These are phyloP conservation scores for Eucalyptus cloeziana DNA, from an alignment of 345 rosid genomes.

Conservation along the genomic window DNA sequence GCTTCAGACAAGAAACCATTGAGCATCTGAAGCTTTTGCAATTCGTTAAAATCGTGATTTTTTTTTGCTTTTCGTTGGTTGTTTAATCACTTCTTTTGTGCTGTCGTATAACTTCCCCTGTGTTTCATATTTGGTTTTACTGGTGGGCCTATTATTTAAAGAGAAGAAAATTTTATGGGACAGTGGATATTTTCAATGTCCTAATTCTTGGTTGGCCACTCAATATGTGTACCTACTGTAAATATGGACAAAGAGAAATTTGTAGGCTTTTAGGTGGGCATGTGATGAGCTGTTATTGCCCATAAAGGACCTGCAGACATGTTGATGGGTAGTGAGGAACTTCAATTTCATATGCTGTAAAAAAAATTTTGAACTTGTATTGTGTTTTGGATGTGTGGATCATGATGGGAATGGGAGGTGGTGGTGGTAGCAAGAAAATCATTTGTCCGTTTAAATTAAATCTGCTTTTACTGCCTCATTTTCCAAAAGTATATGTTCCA, in stretches of 20 bases:
- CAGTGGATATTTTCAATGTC: constrained; percentile 13
- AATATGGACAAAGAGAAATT: constrained; percentile 51
- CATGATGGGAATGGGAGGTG: background rate
- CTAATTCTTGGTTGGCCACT: constrained; percentile 78
- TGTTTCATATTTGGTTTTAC: background rate
- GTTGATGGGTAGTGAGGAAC: background rate
- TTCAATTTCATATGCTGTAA: background rate
- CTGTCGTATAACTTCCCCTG: background rate
- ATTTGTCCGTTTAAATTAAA: background rate
- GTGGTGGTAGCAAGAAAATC: background rate
- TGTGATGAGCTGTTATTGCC: constrained; percentile 19
- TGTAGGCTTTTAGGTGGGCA: constrained; percentile 63
- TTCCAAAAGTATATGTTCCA: background rate
- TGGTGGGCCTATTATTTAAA: background rate
- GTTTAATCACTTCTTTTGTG: background rate
- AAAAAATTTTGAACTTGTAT: background rate
- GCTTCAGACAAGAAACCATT: background rate
- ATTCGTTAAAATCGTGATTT: background rate
- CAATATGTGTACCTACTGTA: constrained; percentile 58
- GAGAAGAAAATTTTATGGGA: background rate
- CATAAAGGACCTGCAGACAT: constrained; percentile 43
- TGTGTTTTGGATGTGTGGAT: background rate
- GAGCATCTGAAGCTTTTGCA: background rate
- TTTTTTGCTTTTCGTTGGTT: background rate
- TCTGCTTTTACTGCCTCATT: background rate